Base-by-base conservation (phyloP, 352 stramenopile species). In the Salisapilia sapeloensis region DNA sequence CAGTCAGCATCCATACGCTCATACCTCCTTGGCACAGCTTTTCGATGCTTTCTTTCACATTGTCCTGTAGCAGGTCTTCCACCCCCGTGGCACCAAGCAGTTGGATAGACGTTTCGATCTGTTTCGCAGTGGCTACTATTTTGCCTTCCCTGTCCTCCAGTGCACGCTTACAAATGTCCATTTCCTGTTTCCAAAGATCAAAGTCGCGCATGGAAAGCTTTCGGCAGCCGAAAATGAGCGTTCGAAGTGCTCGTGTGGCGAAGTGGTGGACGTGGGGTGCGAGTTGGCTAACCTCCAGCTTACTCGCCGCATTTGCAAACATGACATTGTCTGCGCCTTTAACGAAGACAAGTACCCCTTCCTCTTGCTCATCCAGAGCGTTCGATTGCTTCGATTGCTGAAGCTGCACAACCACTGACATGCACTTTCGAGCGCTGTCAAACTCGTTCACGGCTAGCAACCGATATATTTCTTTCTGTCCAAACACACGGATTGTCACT, bases 1-100 rank as follows among this genome's bases (percentile, higher is more conserved):
- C 96, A 12, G 96, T 99, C 5, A 99, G 74, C 50, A 99, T 96
- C 94, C 94, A 99, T 15, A 99, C 80, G 43, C 98, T 98, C 25
- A 99, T 96, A 0, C 93, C 93, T 22, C 93, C 95, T 12, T 94
- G 80, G 9, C 60, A 82, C 4, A 99, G 60, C 12, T 92, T 91
- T 4, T 91, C 60, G 48, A 99, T 97, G 20, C 90, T 96, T 37
- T 98, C 83, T 23, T 80, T 72, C 1, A 99, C 95, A 10, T 91
- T 90, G 24, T 97, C 82, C 55, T 99, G 93, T 3, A 99, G 61
- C 38, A 94, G 60, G 50, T 99, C 94, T 67, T 98, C 93, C 15
- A 98, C 96, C 0, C 90, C 94, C 1, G 91, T 98, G 12, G 92
- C 92, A 13, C 93, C 93, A 2, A 97, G 53, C 20, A 98, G 60